phyloP scores from a whole-genome alignment of 139 green algal species.

The Edaphochlamys debaryana region DNA sequence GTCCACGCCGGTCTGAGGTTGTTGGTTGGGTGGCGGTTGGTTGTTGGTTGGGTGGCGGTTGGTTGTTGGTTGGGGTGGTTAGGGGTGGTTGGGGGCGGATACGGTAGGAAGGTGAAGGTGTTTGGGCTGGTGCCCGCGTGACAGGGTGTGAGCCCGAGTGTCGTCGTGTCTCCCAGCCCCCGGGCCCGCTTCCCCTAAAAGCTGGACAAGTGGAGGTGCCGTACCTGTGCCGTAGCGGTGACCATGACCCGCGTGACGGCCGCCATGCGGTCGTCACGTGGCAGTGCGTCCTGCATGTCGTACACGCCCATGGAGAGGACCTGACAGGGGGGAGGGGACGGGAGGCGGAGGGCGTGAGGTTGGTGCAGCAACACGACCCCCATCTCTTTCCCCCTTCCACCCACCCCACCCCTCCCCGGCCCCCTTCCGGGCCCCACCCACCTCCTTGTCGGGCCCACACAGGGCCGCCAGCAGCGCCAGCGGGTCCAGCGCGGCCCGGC shows the following conservation, averaged over 20 bases:
- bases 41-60: not conserved
- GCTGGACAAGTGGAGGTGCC: too few relatives aligned
- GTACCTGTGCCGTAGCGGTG: conserved; percentile 65
- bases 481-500: conserved; percentile 82
- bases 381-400: conserved; percentile 5
- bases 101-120: not conserved
- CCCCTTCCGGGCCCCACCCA: conserved; percentile 26
- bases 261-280: conserved; percentile 26
- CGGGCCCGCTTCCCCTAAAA: too few relatives aligned
- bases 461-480: conserved; percentile 84
- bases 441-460: conserved; percentile 72
- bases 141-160: too few relatives aligned
- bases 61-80: not conserved
- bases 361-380: too few relatives aligned
- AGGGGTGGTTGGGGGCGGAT: not conserved
- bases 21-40: not conserved
- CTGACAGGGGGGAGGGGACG: conserved; percentile 43
- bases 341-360: not conserved
- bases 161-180: too few relatives aligned
- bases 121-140: too few relatives aligned
- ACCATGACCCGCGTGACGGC: conserved; percentile 54
- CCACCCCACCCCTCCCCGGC: not conserved
- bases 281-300: conserved; percentile 43
- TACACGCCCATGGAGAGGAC: conserved; percentile 59
- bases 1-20: conserved; percentile 79